Conservation (phyloP, 495 filamentous ascomycete genomes). For the Jackrogersella multiformis region DNA sequence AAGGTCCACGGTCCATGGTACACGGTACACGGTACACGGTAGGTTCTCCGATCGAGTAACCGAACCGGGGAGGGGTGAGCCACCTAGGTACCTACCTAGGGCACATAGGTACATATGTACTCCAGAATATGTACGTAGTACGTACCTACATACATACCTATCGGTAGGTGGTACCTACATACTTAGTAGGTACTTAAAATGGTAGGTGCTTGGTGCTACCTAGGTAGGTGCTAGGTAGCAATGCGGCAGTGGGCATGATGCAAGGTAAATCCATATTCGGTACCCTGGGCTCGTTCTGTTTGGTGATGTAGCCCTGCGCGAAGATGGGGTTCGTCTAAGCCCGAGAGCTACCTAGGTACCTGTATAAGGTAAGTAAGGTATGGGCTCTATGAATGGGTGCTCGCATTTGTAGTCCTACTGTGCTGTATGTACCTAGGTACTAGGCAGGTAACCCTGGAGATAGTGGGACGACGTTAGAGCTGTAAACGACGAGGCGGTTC, state of each 20-base stretch:
- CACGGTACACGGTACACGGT: no score
- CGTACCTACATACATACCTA: neutral
- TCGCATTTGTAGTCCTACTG: neutral
- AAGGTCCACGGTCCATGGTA: no score
- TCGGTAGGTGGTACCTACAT: no score
- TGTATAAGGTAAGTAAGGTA: no score
- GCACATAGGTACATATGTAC: neutral
- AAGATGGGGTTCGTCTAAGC: conserved; percentile 5
- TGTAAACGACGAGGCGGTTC: conserved; percentile 17
- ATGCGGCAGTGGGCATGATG: conserved; percentile 23
- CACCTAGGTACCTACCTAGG: neutral
- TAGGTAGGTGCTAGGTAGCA: no score
- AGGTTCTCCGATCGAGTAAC: conserved; percentile 40
- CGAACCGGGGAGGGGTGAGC: conserved; percentile 17
- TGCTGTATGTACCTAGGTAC: neutral
- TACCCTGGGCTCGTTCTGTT: conserved; percentile 26
- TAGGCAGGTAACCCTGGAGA: neutral
- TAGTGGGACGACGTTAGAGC: neutral
- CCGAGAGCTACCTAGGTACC: no score
- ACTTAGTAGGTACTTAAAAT: neutral
- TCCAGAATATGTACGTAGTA: neutral
- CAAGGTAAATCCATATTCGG: conserved; percentile 39
- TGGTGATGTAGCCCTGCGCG: conserved; percentile 36
- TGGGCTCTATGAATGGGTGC: no score
- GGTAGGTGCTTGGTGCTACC: no score